Base-by-base conservation (phyloP, 345 rosid genomes). In the Populus pruinosa region DNA sequence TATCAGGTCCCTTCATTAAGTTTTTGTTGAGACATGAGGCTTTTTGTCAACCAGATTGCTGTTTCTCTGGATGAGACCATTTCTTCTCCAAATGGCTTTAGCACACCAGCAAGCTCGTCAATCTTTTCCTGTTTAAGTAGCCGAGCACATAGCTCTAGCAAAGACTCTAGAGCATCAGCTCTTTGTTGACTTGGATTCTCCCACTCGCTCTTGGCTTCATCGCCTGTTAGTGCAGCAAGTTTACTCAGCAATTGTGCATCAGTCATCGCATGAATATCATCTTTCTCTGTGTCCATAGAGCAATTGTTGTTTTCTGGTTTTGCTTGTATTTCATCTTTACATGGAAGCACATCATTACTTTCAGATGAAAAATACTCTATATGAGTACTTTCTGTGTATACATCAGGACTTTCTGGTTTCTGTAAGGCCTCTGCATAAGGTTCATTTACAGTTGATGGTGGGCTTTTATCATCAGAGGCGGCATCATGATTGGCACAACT, bases 1-100 rank as follows among this genome's bases (percentile, higher is more conserved):
- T 35, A 76, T 87, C 79, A 90, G 79, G 83, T 85, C 75, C 86
- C 91, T 65, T 82, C 90, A 64, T 86, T 85, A 70, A 88, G 76
- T 70, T 96, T 96, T 17, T 92, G 91, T n/a, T 88, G 86, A 76
- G 98, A 85, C 88, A 96, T 80, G 72, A 96, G 97, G 85, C 92
- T 90, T 84, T 90, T 93, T 25, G 97, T 93, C 76, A 96, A 87
- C 98, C 95, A 96, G 73, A 96, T 96, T 31, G 99, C 99, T 25
- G 99, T 96, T 82, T 96, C 99, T 77, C 98, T 92, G 0, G 99
- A 94, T 5, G 99, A 96, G 7, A 92, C 97, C 13, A 82, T 82
- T 78, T 96, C 99, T 80, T 91, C 97, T 4, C 98, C 98, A 56
- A 96, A 96, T 36, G 99, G 99, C 77, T 88, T 88, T 44, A 93